phyloP scores from a whole-genome alignment of 495 filamentous ascomycete genomes.

The Barbatosphaeria neglecta region DNA sequence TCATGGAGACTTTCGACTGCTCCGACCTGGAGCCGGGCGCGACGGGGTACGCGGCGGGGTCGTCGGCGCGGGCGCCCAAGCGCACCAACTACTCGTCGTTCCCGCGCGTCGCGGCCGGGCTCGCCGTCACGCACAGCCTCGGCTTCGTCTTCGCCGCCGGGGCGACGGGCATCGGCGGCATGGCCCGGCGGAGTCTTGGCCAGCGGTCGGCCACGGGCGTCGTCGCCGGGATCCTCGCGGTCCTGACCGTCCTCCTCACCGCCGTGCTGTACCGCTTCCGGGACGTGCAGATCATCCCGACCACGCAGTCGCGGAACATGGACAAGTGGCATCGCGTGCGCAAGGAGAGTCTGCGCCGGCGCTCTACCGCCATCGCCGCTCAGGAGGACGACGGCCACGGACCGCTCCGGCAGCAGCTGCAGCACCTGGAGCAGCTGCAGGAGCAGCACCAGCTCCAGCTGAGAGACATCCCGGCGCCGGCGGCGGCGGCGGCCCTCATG shows the following conservation, averaged over 20 bases:
- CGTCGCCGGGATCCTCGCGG: slow-evolving; percentile 48
- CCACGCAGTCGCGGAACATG: slow-evolving; percentile 38
- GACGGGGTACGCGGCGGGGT: slow-evolving; percentile 42
- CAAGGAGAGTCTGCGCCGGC: slow-evolving; percentile 24
- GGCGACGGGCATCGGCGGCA: slow-evolving; percentile 51
- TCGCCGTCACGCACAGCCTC: slow-evolving; percentile 55
- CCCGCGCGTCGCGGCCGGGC: slow-evolving; percentile 58
- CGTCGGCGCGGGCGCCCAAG: slow-evolving; percentile 30
- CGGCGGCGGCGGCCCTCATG: slow-evolving; percentile 22
- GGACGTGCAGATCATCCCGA: slow-evolving; percentile 53
- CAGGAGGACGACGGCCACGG: too few species aligned
- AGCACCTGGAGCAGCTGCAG: too few species aligned
- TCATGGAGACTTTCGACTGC: slow-evolving; percentile 74
- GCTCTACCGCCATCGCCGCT: too few species aligned
- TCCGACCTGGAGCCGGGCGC: slow-evolving; percentile 55
- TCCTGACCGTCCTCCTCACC: slow-evolving; percentile 50
- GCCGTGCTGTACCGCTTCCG: slow-evolving; percentile 49
- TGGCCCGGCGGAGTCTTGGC: slow-evolving; percentile 48
- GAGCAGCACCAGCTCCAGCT: slow-evolving; percentile 19
- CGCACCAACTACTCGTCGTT: slow-evolving; percentile 56
- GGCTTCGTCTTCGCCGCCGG: slow-evolving; percentile 54
- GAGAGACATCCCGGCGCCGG: background rate
- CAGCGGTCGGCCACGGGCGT: slow-evolving; percentile 52
- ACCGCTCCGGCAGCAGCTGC: too few species aligned
- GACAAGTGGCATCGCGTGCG: slow-evolving; percentile 34